A percentile compares a stretch with the other conserved stretches of the same genome.
Conservation (phyloP, 345 rosid species). For the Psidium friedrichsthalianum region DNA sequence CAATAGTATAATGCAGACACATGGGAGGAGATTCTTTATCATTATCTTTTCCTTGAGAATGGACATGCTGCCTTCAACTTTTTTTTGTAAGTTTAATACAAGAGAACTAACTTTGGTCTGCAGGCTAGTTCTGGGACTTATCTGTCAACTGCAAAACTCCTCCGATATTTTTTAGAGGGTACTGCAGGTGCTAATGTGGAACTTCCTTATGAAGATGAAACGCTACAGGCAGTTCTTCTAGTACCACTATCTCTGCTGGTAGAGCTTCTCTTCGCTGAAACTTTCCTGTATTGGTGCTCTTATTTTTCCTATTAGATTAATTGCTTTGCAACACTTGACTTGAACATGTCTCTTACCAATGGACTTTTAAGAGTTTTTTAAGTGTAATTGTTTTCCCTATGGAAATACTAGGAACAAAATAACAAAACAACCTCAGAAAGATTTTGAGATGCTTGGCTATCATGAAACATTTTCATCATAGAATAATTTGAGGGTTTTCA, state of each 20-base stretch:
- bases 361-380: neutral
- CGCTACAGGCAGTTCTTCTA: slow-evolving; percentile 8
- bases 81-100: neutral
- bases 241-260: slow-evolving; percentile 11
- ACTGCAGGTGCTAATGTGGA: slow-evolving; percentile 63
- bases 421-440: neutral
- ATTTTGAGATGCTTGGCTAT: neutral
- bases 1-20: neutral
- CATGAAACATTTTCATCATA: neutral
- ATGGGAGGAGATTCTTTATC: neutral
- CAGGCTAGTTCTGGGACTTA: slow-evolving; percentile 53
- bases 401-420: neutral
- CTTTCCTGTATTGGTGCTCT: neutral
- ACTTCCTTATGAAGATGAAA: slow-evolving; percentile 31
- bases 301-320: neutral
- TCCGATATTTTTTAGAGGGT: slow-evolving; percentile 66
- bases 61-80: neutral
- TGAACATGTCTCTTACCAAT: neutral
- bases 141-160: slow-evolving; percentile 41
- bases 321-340: neutral
- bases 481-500: neutral
- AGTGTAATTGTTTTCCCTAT: neutral
- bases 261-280: neutral
- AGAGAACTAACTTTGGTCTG: neutral
- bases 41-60: neutral